Evolutionary conservation across 306 rosid species (phyloP).

Genomic region (Astragalus glycyphyllos): DNA sequence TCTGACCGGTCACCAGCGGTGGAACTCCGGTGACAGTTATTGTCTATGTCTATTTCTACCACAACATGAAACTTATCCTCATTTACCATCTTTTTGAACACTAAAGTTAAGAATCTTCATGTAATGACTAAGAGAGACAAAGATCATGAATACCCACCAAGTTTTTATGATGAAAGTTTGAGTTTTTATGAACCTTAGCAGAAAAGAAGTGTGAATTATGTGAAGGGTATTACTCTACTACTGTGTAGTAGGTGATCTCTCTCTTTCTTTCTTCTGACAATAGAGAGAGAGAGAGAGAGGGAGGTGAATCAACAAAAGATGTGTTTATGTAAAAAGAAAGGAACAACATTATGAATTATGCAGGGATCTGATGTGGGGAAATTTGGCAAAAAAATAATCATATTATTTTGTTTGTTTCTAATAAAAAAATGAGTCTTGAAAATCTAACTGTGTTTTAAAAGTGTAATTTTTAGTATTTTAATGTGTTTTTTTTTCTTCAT

Average conservation of each 20-base stretch:
- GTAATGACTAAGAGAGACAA: conserved; percentile 53
- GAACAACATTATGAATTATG: conserved; percentile 42
- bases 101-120: conserved; percentile 72
- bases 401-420: conserved; percentile 17
- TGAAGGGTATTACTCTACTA: conserved; percentile 38
- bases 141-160: conserved; percentile 55
- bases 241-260: conserved; percentile 50
- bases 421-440: conserved; percentile 23
- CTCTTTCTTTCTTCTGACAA: conserved; percentile 27
- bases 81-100: conserved; percentile 55
- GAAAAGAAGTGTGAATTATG: conserved; percentile 41
- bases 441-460: conserved; percentile 32
- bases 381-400: neutral
- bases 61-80: conserved; percentile 54
- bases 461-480: conserved; percentile 1
- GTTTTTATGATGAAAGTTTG: conserved; percentile 43
- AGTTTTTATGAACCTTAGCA: conserved; percentile 36
- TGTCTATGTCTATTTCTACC: conserved; percentile 48
- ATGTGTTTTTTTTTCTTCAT: conserved; percentile 8
- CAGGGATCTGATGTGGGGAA: conserved; percentile 36
- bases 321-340: conserved; percentile 36
- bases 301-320: conserved; percentile 33
- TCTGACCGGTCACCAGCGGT: conserved; percentile 38
- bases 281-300: conserved; percentile 45
- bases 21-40: conserved; percentile 51